Evolutionary conservation across 2,329 filamentous ascomycete genomes (phyloP).

Genomic region (Massarina eburnea): DNA sequence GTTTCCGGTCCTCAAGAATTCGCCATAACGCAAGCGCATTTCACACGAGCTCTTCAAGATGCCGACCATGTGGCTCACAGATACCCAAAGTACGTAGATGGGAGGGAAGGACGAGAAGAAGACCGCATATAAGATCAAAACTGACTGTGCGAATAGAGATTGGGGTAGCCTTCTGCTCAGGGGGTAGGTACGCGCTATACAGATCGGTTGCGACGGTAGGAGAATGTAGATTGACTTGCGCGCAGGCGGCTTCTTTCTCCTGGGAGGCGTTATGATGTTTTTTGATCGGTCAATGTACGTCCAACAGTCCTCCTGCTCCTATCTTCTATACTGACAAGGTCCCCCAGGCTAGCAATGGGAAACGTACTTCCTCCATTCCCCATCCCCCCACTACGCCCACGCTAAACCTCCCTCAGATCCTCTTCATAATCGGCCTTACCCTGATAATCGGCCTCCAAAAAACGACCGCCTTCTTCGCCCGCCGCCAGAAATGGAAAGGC

Average conservation of each 20-base stretch:
- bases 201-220: background rate
- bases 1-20: background rate
- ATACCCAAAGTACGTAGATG: constrained; percentile 80
- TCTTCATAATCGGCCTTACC: constrained; percentile 94
- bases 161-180: constrained; percentile 95
- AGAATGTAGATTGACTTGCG: constrained; percentile 21
- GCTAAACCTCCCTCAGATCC: constrained; percentile 63
- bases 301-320: background rate
- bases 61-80: constrained; percentile 94
- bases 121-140: background rate
- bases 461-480: constrained; percentile 90
- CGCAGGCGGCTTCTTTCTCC: constrained; percentile 87
- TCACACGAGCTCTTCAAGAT: constrained; percentile 42
- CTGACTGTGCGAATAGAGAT: constrained; percentile 65
- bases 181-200: constrained; percentile 66
- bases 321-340: constrained; percentile 8
- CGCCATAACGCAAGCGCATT: constrained; percentile 1
- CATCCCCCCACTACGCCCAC: constrained; percentile 3
- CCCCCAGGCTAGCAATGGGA: constrained; percentile 86
- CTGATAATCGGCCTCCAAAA: constrained; percentile 93
- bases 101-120: background rate
- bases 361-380: constrained; percentile 61
- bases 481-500: constrained; percentile 88
- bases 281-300: constrained; percentile 93
- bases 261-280: constrained; percentile 93